Evolutionary conservation across 257 asterid species (phyloP), one percentile per base, ranked within the genome.

Genomic region (Nyctanthes arbortristis): DNA sequence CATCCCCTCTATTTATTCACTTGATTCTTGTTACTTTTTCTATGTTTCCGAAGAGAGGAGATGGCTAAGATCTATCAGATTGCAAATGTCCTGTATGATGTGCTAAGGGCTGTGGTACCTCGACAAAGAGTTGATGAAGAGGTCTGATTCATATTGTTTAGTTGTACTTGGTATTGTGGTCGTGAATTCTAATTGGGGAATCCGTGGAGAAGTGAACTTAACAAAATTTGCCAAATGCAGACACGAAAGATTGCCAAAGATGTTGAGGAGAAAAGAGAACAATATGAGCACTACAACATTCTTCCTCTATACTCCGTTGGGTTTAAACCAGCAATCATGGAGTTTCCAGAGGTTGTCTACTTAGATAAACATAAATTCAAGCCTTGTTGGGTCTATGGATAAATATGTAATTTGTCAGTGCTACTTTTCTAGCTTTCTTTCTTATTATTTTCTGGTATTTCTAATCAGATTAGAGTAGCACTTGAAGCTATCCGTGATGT

Each of bases 321-420:
- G 45, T 89, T 88, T 77, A 92, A 85, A 73, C 97, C 99, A 18
- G 96, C 88, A 60, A 87, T 94, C 68, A 91, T 94, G 98, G 97
- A 91, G 77, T 92, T 89, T 57, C 90, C 97, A 24, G 99, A 94
- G 99, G 97, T 93, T 81, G 65, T 75, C 52, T 61, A 39, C 28
- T 63, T 67, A 61, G 45, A 76, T 75, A 24, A 55, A 35, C 65
- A 22, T 36, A 57, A 63, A 54, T 73, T 73, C 49, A 14, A 43
- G 37, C 33, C 40, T 62, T 58, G 14, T 71, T 24, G 47, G 30
- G 27, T 55, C 29, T 33, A 13, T 11, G 28, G 49, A 65, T 63
- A 25, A 60, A 47, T 35, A 39, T 73, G 68, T 52, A 60, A 77
- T 72, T 63, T 59, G 10, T 52, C 14, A 3, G 22, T 7, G 59